Evolutionary conservation across 257 asterid genomes (phyloP).

Genomic region (Capsicum chinense): DNA sequence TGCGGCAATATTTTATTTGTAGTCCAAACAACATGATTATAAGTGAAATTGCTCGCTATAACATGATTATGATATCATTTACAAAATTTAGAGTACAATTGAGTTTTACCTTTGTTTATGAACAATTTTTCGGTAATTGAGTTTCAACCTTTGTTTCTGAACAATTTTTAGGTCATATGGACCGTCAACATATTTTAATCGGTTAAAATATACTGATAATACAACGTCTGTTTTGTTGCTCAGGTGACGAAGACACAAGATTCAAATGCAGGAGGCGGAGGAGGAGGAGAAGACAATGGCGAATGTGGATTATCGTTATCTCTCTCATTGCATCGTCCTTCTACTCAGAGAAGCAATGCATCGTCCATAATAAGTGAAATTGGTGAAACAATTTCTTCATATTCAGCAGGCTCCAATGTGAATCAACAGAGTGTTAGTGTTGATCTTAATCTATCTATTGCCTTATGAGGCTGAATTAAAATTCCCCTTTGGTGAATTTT

Average conservation of each 20-base stretch:
- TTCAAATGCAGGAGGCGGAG: neutral
- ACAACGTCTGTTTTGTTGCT: neutral
- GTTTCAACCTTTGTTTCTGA: neutral
- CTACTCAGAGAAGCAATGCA: constrained; percentile 47
- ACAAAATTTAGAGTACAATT: neutral
- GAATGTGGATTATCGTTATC: constrained; percentile 63
- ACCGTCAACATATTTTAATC: neutral
- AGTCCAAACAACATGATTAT: too few relatives aligned
- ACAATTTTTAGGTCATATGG: neutral
- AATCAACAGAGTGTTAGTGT: constrained; percentile 23
- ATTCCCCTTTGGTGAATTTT: neutral
- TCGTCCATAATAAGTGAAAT: constrained; percentile 60
- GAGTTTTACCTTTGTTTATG: neutral
- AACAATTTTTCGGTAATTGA: neutral
- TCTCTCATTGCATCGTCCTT: constrained; percentile 50
- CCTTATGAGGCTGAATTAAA: constrained; percentile 30
- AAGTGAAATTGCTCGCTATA: too few relatives aligned
- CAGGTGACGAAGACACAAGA: constrained; percentile 28
- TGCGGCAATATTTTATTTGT: too few relatives aligned
- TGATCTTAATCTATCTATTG: constrained; percentile 70
- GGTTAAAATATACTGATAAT: neutral
- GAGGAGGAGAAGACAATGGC: constrained; percentile 36
- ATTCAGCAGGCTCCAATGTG: constrained; percentile 28
- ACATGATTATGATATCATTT: too few relatives aligned
- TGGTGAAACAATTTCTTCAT: constrained; percentile 54